Base-by-base conservation (phyloP, 108 stramenopile genomes). In the Pseudonitzschia delicatissima region DNA sequence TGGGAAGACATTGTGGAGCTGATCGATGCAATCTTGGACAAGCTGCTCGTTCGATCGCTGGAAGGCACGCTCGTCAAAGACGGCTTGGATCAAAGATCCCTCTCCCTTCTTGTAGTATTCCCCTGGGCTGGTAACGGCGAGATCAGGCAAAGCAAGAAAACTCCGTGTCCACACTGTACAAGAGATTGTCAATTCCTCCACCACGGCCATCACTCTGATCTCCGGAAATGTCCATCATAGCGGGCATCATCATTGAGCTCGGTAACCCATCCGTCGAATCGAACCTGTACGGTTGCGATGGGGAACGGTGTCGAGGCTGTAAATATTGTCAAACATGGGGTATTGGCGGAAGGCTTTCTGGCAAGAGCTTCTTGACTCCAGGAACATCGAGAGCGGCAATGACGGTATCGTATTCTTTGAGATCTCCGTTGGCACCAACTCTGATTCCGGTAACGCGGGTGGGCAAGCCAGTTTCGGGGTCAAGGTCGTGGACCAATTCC, bases 211-310 rank as follows among this genome's bases (percentile, higher is more conserved):
- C 83, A 42, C 85, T 86, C 60, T 90, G 86, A 82, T 98, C 97
- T 8, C 94, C 90, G 3, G 79, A 68, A 28, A 93, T 62, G 59
- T 94, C 87, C 83, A 88, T 91, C 92, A 94, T 94, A 23, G n/a
- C 87, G 83, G 5, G 64, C 79, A 31, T 80, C 84, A 68, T 96
- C 96, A 44, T 93, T 76, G 64, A 98, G 73, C 71, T 98, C 97
- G 11, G 97, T 98, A 0, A 98, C 96, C 97, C 97, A 98, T 23
- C 97, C 97, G 72, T 98, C 88, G 68, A 96, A 98, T 42, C 97
- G 83, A 5, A 96, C 88, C 76, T 97, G 97, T 21, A 98, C 96
- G n/a, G 97, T 98, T 0, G 94, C 94, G 60, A 98, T 94, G 0
- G 97, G 97, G 29, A n/a, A 98, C 97, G 36, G 92, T 91, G 29